Evolutionary conservation across 2,329 filamentous ascomycete genomes (phyloP), one percentile per base, ranked within the genome.

Genomic region (Ceratocystis ficicola): DNA sequence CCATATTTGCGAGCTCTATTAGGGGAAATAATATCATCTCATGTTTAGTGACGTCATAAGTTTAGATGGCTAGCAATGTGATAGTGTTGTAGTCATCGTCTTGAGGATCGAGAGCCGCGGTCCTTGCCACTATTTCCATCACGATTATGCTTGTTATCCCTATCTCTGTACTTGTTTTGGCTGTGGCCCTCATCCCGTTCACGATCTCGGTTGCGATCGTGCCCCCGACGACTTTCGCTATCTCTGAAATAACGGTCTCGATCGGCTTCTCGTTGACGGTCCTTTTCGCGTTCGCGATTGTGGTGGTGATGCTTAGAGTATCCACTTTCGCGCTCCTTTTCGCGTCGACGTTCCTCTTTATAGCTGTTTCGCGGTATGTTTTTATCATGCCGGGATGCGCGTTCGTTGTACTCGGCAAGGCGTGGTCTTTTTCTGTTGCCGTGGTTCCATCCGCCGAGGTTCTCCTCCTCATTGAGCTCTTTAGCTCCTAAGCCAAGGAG

Each of bases 401-500:
- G 62, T 20, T 77, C 75, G 66, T 77, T 74, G 67, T 83, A 83
- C 62, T 83, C 80, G 28, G 80, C 76, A 12, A 84, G 72, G 52
- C 78, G 75, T 12, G 79, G 79, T 22, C 73, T 74, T 62, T 76
- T 72, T 69, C 77, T 79, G 66, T 82, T 81, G 65, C 83, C 84
- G 68, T 88, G 89, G 12, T 91, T 87, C 89, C 89, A 95, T 1
- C 84, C 86, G 1, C 89, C 90, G 20, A 95, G 77, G 70, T 95
- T 89, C 68, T 89, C 81, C 25, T 79, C 82, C 46, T 81, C 84
- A 60, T 88, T 85, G 17, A 90, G 81, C 72, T 90, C 86, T 72
- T 93, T 96, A 10, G 92, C 92, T 2, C 93, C 94, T 6, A 97
- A 86, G 0, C 94, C 94, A 8, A 97, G 79, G 66, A 95, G 81